phyloP scores from a whole-genome alignment of 805 yeast genomes.

The Saccharomycopsis fermentans region DNA sequence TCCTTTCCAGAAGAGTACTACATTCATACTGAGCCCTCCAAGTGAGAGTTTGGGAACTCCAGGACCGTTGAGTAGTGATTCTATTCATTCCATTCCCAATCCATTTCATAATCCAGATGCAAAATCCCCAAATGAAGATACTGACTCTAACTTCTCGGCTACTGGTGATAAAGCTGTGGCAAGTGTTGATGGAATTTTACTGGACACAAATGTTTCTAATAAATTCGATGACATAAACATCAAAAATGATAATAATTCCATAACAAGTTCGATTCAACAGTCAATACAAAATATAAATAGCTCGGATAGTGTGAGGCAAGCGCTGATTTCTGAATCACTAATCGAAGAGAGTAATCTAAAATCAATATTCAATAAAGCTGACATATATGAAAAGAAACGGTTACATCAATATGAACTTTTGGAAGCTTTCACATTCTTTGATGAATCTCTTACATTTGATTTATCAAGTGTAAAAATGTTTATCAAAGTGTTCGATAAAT shows the following conservation, averaged over 20 bases:
- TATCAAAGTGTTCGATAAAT: conserved; percentile 52
- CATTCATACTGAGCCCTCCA: not conserved
- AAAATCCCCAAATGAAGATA: not conserved
- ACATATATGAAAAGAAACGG: not conserved
- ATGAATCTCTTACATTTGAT: conserved; percentile 37
- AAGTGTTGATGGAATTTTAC: not conserved
- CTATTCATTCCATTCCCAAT: not conserved
- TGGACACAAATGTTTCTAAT: not conserved
- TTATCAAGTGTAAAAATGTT: conserved; percentile 49
- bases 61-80: not conserved
- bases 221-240: not conserved
- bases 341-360: not conserved
- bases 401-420: not conserved
- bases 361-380: not conserved
- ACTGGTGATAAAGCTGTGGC: not conserved
- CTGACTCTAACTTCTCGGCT: not conserved
- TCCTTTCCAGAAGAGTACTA: not conserved
- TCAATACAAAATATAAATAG: not conserved
- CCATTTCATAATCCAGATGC: not conserved
- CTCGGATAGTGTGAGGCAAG: not conserved
- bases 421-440: not conserved
- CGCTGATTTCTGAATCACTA: not conserved
- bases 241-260: not conserved
- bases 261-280: not conserved
- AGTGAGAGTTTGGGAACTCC: not conserved